phyloP scores from a whole-genome alignment of 768 basidiomycete species.

The Boletellus sp. region DNA sequence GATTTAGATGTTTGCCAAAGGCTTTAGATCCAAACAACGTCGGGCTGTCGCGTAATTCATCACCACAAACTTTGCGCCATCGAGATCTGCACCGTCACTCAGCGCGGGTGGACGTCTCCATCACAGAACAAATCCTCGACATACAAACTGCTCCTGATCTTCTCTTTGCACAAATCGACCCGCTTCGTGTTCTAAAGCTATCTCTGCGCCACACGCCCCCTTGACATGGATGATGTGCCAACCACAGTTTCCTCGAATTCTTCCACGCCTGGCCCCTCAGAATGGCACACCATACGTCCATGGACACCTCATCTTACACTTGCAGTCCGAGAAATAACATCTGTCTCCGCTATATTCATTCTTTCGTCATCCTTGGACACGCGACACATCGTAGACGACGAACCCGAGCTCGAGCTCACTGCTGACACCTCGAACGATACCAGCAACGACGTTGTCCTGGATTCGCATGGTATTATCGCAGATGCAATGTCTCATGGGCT shows the following conservation, averaged over 20 bases:
- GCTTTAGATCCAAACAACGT: conserved; percentile 29
- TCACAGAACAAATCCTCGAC: background rate
- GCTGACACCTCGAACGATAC: conserved; percentile 35
- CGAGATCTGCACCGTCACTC: background rate
- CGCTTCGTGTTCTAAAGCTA: background rate
- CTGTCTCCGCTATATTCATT: conserved; percentile 72
- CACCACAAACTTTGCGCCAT: background rate
- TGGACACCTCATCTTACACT: conserved; percentile 73
- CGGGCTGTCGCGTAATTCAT: background rate
- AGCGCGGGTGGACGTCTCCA: background rate
- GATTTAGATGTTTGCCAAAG: conserved; percentile 20
- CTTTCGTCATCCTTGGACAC: conserved; percentile 51
- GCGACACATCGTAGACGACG: conserved; percentile 14
- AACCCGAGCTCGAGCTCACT: conserved; percentile 28
- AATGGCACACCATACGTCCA: conserved; percentile 74
- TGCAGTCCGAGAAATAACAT: conserved; percentile 75
- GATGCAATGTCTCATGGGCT: conserved; percentile 71
- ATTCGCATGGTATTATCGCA: conserved; percentile 47
- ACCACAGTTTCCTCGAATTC: conserved; percentile 3
- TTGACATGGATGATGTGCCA: conserved; percentile 20
- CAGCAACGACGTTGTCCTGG: conserved; percentile 31
- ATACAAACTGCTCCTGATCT: background rate
- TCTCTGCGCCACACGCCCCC: background rate
- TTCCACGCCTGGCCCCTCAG: conserved; percentile 21
- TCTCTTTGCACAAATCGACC: background rate